These are phyloP conservation scores for Alliaria petiolata DNA, from an alignment of 345 rosid genomes.

Conservation along the genomic window DNA sequence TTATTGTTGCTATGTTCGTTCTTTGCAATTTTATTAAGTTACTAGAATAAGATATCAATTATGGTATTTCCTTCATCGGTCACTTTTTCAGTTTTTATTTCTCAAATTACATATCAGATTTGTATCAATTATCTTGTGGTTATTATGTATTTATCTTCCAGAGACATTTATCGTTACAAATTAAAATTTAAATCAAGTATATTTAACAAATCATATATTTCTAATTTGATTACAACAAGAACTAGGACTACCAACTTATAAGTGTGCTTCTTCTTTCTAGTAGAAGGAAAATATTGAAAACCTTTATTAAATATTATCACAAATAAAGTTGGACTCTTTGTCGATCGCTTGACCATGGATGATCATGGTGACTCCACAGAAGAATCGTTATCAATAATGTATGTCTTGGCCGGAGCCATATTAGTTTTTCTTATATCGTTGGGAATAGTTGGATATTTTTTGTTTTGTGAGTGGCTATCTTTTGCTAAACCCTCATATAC, in stretches of 20 bases:
- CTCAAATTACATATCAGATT: too few relatives aligned
- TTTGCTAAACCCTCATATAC: background rate
- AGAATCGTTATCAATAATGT: background rate
- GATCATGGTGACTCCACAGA: background rate
- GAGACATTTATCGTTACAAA: background rate
- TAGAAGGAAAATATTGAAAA: too few relatives aligned
- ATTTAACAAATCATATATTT: too few relatives aligned
- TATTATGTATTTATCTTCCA: background rate
- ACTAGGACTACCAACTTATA: background rate
- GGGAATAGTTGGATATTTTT: background rate
- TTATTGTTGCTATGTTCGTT: too few relatives aligned
- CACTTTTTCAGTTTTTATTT: too few relatives aligned
- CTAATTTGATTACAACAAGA: background rate
- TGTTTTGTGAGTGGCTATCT: background rate
- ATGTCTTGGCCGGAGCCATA: background rate
- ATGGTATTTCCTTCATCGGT: too few relatives aligned
- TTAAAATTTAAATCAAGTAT: background rate
- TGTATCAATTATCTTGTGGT: too few relatives aligned
- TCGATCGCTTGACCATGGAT: background rate
- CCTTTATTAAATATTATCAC: background rate
- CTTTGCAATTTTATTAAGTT: too few relatives aligned
- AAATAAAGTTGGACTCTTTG: background rate
- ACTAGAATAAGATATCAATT: too few relatives aligned
- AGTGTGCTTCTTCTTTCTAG: too few relatives aligned
- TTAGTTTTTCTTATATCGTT: too few relatives aligned